Evolutionary conservation across 1,284 basidiomycete genomes (phyloP), one percentile per base, ranked within the genome.

Genomic region (Mycena citricolor): DNA sequence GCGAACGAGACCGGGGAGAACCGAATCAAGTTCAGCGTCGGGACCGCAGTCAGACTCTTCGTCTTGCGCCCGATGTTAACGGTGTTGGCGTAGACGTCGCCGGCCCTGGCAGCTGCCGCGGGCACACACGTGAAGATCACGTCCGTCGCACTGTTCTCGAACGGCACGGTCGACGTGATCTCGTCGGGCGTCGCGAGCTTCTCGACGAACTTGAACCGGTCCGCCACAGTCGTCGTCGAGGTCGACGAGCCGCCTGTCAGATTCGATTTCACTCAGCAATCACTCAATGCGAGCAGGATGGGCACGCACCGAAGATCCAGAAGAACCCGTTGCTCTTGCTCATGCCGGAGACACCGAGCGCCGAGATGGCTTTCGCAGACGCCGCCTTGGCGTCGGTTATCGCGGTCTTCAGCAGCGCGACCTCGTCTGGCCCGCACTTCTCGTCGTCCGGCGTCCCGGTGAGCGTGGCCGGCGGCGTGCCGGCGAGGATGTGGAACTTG

Each of bases 111-210:
- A 17, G 24, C 14, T 11, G 17, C 14, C 8, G 34, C 29, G 11
- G 42, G 42, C n/a, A 44, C 22, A 28, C 42, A 44, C 12, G 42
- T 44, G 30, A 44, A 39, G 2, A 24, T 20, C 2, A 44, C 14
- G 14, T 35, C 32, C 2, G 13, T 14, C 7, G 5, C 12, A 14
- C 21, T 37, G 16, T 26, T 24, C 17, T 24, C 14, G 21, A 37
- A 31, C 4, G 42, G 16, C 11, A 24, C 29, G 13, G 17, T 5
- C 10, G 42, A 44, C 6, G 34, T 32, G 10, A 44, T 22, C 11
- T 38, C 24, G 12, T 31, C 42, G 4, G 42, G 42, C 0, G 17
- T 33, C 11, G 3, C 12, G 5, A 44, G 36, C 3, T 32, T 37
- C 2, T 24, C 29, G 5, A 44, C 42, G n/a, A 44, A 33, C 0